These are phyloP conservation scores for Auricularia sp. DNA, from an alignment of 768 basidiomycete species.

Conservation along the genomic window DNA sequence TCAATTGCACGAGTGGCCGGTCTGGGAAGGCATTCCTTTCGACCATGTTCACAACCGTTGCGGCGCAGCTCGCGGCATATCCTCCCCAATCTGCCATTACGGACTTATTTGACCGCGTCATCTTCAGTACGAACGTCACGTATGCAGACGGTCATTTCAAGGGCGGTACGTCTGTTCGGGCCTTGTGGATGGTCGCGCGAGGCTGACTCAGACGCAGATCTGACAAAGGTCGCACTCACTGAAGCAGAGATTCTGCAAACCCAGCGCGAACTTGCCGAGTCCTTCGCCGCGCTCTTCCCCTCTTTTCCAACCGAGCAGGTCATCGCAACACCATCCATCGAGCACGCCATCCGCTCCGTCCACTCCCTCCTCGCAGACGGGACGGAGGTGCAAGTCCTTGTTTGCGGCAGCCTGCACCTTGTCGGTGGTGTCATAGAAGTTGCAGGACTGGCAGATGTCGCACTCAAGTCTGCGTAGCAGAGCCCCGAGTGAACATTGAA, in stretches of 20 bases:
- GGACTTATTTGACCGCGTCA: conserved; percentile 71
- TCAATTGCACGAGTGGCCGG: conserved; percentile 91
- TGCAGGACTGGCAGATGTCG: conserved; percentile 64
- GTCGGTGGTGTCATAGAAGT: conserved; percentile 93
- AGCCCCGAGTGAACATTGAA: not conserved
- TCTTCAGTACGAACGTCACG: conserved; percentile 96
- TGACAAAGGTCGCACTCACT: conserved; percentile 60
- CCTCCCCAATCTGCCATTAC: conserved; percentile 13
- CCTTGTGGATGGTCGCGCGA: not conserved
- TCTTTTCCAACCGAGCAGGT: conserved; percentile 50
- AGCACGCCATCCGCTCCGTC: conserved; percentile 73
- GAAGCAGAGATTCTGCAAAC: conserved; percentile 59
- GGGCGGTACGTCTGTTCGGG: conserved; percentile 49
- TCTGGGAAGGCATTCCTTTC: conserved; percentile 65
- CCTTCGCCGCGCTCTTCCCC: conserved; percentile 61
- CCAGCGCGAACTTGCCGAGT: conserved; percentile 64
- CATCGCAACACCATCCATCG: conserved; percentile 77
- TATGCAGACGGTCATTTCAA: conserved; percentile 85
- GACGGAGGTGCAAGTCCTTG: conserved; percentile 51
- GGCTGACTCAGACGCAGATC: conserved; percentile 39
- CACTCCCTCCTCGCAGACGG: conserved; percentile 29
- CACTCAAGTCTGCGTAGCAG: conserved; percentile 25
- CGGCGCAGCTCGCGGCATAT: conserved; percentile 30
- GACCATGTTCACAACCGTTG: conserved; percentile 44
- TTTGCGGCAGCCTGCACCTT: conserved; percentile 86